Evolutionary conservation across 2,329 filamentous ascomycete genomes (phyloP), one percentile per base, ranked within the genome.

Genomic region (Clarireedia monteithiana): DNA sequence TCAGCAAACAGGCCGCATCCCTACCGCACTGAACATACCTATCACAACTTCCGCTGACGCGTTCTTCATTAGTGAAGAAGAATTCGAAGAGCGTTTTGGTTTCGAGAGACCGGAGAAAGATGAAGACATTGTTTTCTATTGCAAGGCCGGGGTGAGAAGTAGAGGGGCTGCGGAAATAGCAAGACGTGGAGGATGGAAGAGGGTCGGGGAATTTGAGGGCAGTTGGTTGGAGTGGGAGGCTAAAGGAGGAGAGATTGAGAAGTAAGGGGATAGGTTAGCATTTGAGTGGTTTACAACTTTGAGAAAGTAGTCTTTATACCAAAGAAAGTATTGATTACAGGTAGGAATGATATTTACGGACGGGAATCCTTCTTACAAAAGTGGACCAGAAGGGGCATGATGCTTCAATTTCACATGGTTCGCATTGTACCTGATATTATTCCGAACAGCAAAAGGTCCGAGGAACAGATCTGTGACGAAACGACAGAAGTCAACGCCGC

Each of bases 111-210:
- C 86, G 0, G 65, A 66, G 2, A 75, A 74, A 58, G 76, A 81
- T 46, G 69, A 71, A 34, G 76, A 81, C 61, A 70, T 96, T 14
- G 78, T 97, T 4, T 94, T 97, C 67, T 97, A 96, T 72, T 99
- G 94, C 74, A 95, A 90, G 74, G 85, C 91, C 0, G 94, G 94
- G 2, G 89, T 97, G 61, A 78, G 94, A 68, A 90, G 89, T 64
- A 76, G 78, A 47, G 82, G 88, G 0, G 91, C 91, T 6, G 91
- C 91, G 6, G 78, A 80, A 61, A 71, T 96, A 70, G 94, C 94
- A 30, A 76, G 77, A 44, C 20, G 17, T 5, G 40, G 84, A 2
- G 92, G 92, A 9, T 97, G 88, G 78, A 72, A 73, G 49, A 80
- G 78, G 6, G 82, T 88, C 0, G 82, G 82, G 20, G 87, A 91